A percentile compares a stretch with the other conserved stretches of the same genome.
Conservation (phyloP, 2,329 filamentous ascomycete species). For the Boeremia lycopersici region DNA sequence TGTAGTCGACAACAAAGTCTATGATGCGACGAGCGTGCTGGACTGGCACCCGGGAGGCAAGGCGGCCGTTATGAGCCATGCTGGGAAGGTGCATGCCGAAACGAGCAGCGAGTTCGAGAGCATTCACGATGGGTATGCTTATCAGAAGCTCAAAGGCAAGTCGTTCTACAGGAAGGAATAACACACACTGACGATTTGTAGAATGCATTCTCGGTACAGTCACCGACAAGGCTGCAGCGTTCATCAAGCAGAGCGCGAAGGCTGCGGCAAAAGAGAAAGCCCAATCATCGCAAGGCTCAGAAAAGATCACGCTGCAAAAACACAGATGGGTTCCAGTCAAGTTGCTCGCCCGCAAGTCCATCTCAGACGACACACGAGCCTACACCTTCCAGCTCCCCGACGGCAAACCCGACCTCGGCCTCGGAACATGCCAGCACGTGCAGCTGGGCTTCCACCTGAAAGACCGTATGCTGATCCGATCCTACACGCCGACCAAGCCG, state of each 20-base stretch:
- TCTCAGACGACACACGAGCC: constrained; percentile 53
- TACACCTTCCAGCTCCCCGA: constrained; percentile 57
- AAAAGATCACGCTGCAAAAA: constrained; percentile 49
- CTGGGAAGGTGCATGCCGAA: constrained; percentile 57
- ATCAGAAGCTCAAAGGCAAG: constrained; percentile 55
- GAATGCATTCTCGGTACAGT: constrained; percentile 59
- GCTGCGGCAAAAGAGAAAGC: constrained; percentile 48
- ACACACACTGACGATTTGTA: constrained; percentile 19
- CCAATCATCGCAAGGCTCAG: constrained; percentile 29
- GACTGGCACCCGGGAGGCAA: constrained; percentile 64
- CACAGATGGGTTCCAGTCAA: constrained; percentile 57
- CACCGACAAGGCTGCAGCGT: constrained; percentile 56
- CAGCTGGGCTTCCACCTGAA: constrained; percentile 60
- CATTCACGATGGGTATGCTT: constrained; percentile 59
- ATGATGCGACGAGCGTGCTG: constrained; percentile 67
- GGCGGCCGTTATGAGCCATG: constrained; percentile 56
- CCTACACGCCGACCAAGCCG: constrained; percentile 59
- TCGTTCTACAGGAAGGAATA: no score
- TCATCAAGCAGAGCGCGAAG: constrained; percentile 54
- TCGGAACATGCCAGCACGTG: constrained; percentile 60
- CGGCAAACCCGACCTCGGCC: constrained; percentile 50
- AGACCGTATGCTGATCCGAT: constrained; percentile 58
- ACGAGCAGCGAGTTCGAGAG: constrained; percentile 58
- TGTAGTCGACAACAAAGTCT: constrained; percentile 68
- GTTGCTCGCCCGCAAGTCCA: constrained; percentile 44